Evolutionary conservation across 768 basidiomycete species (phyloP).

Genomic region (Sutorius australiensis): DNA sequence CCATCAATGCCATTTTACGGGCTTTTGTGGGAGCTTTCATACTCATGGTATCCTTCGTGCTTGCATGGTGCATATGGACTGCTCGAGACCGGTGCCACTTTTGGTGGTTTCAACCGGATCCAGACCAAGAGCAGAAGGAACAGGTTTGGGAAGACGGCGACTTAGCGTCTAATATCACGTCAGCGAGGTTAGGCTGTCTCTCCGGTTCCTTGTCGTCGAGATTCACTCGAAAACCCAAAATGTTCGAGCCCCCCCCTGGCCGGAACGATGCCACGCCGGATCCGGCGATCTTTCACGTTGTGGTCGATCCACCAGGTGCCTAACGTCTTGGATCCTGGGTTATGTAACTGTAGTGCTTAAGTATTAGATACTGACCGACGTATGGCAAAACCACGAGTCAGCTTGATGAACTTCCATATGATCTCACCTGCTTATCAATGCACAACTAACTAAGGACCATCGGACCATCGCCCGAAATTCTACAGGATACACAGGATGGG

Average conservation of each 20-base stretch:
- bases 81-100: conserved; percentile 6
- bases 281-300: not conserved
- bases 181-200: not conserved
- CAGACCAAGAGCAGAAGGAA: not conserved
- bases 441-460: no score
- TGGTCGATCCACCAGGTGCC: not conserved
- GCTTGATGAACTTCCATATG: no score
- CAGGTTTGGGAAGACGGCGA: not conserved
- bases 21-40: conserved; percentile 31
- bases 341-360: no score
- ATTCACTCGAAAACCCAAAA: not conserved
- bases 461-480: no score
- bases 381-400: no score
- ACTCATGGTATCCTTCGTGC: conserved; percentile 29
- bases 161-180: not conserved
- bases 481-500: not conserved
- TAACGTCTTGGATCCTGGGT: not conserved
- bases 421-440: no score
- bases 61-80: conserved; percentile 43
- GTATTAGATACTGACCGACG: no score
- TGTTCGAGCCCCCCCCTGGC: not conserved
- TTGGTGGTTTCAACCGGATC: conserved; percentile 29
- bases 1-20: conserved; percentile 7
- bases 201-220: not conserved
- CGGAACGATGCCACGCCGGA: conserved; percentile 2